Evolutionary conservation across 2,329 filamentous ascomycete species (phyloP).

Genomic region (Elsinoe necatrix): DNA sequence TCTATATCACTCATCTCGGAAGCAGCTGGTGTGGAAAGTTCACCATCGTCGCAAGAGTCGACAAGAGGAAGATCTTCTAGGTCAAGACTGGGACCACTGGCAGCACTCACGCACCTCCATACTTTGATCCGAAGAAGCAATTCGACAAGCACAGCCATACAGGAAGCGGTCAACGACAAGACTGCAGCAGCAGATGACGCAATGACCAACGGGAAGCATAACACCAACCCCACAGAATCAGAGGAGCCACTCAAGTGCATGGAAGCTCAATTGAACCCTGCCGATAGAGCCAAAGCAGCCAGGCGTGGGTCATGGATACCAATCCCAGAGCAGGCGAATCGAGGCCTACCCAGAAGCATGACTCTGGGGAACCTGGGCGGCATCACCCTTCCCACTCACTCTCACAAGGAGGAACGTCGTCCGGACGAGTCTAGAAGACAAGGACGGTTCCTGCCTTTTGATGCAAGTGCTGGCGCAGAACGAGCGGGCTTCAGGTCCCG

Average conservation of each 20-base stretch:
- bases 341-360: slow-evolving; percentile 28
- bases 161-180: slow-evolving; percentile 19
- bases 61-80: not conserved
- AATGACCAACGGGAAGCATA: not conserved
- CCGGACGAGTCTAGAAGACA: slow-evolving; percentile 4
- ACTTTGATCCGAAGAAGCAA: slow-evolving; percentile 26
- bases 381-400: slow-evolving; percentile 23
- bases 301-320: slow-evolving; percentile 28
- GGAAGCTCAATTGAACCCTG: not conserved
- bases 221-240: not conserved
- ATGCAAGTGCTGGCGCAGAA: slow-evolving; percentile 12
- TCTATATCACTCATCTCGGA: not conserved
- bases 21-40: not conserved
- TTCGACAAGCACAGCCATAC: slow-evolving; percentile 13
- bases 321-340: slow-evolving; percentile 27
- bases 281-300: slow-evolving; percentile 17
- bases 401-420: not conserved
- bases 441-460: slow-evolving; percentile 4
- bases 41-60: slow-evolving; percentile 2
- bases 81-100: slow-evolving; percentile 27
- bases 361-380: slow-evolving; percentile 29
- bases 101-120: slow-evolving; percentile 28
- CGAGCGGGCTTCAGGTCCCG: slow-evolving; percentile 2
- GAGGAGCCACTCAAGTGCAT: not conserved
- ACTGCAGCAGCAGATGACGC: not conserved